Evolutionary conservation across 169 alveolate species (phyloP).

Genomic region (Eimeria praecox): DNA sequence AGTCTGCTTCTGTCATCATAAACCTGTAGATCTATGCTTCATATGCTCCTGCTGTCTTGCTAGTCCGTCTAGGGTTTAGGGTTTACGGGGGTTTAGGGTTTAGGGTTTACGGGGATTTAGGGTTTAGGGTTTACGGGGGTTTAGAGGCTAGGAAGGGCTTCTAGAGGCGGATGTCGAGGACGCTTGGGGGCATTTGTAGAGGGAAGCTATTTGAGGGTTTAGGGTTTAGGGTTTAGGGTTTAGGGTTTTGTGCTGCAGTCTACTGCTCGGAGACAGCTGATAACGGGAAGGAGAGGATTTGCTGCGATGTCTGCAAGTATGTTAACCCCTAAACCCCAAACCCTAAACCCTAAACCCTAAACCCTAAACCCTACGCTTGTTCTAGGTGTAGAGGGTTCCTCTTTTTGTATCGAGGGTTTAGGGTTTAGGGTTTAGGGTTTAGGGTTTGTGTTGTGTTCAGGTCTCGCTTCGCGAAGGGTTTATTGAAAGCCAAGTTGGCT

Average conservation of each 20-base stretch:
- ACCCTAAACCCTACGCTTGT: constrained; percentile 1
- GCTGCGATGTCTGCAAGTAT: background rate
- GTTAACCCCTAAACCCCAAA: background rate
- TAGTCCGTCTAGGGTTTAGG: constrained; percentile 19
- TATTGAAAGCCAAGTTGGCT: too few relatives aligned
- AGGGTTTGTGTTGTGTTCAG: background rate
- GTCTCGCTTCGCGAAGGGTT: background rate
- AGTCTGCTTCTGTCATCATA: constrained; percentile 92
- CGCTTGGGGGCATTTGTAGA: too few relatives aligned
- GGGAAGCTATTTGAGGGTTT: too few relatives aligned
- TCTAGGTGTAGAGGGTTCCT: background rate
- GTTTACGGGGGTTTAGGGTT: background rate
- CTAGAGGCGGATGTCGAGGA: too few relatives aligned
- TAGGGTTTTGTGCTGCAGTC: too few relatives aligned
- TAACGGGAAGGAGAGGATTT: too few relatives aligned
- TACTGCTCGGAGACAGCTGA: too few relatives aligned
- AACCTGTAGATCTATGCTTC: constrained; percentile 90
- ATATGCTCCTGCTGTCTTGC: constrained; percentile 92
- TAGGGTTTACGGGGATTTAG: too few relatives aligned
- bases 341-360: constrained; percentile 3
- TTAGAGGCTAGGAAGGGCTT: too few relatives aligned
- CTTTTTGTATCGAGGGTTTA: background rate
- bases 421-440: constrained; percentile 12
- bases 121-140: too few relatives aligned
- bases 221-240: too few relatives aligned